A percentile compares a stretch with the other conserved stretches of the same genome.
Conservation (phyloP, 2,329 filamentous ascomycete genomes). For the Biscogniauxia marginata region DNA sequence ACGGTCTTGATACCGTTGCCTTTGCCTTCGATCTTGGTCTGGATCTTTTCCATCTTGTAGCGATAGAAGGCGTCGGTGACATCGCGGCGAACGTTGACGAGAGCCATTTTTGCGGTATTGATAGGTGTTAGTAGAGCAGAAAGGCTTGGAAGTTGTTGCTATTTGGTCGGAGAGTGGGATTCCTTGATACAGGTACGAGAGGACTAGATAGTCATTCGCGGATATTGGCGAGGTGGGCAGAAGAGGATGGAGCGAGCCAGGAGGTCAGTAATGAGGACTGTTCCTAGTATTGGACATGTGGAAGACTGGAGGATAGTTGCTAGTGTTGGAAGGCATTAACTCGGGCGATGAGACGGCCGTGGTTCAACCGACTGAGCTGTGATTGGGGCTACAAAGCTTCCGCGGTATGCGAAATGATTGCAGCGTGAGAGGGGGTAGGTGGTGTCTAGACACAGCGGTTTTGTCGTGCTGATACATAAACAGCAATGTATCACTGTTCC, state of each 20-base stretch:
- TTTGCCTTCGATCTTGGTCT: constrained; percentile 99
- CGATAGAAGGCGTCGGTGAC: constrained; percentile 98
- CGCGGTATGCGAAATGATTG: constrained; percentile 94
- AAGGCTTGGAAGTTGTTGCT: neutral
- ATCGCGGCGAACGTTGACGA: constrained; percentile 98
- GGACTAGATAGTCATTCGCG: constrained; percentile 32
- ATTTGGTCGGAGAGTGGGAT: constrained; percentile 20
- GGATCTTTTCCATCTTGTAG: constrained; percentile 99
- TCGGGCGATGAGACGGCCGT: constrained; percentile 38
- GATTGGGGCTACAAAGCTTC: constrained; percentile 88
- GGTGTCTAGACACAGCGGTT: constrained; percentile 89
- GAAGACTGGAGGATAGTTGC: constrained; percentile 48
- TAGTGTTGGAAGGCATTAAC: constrained; percentile 59
- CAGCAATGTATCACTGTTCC: constrained; percentile 52
- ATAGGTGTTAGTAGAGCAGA: constrained; percentile 1
- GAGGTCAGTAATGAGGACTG: constrained; percentile 55
- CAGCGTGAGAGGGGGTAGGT: constrained; percentile 84
- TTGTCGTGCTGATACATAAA: constrained; percentile 99
- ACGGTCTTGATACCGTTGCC: constrained; percentile 99
- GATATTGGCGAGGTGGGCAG: constrained; percentile 33
- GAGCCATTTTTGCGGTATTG: constrained; percentile 76
- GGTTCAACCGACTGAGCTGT: constrained; percentile 89
- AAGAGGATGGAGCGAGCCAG: constrained; percentile 41
- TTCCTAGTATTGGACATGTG: constrained; percentile 55
- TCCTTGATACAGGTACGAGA: constrained; percentile 22